phyloP scores from a whole-genome alignment of 176 grass and related monocot genomes.

The Carex cristatella region DNA sequence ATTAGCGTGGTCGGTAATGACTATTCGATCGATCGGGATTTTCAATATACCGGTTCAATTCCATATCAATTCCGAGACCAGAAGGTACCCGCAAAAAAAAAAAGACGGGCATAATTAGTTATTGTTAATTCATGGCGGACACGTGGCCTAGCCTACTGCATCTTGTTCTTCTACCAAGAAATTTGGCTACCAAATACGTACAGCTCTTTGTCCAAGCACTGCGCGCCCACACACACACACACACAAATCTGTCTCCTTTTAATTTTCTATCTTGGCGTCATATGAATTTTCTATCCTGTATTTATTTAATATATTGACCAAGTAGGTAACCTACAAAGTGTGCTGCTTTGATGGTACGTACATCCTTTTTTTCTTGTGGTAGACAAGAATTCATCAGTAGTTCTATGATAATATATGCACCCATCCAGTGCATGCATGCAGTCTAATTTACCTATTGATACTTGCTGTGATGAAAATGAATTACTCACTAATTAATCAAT shows the following conservation, averaged over 20 bases:
- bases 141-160: background rate
- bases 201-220: no score
- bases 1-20: background rate
- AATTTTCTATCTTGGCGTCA: background rate
- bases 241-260: background rate
- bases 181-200: constrained; percentile 9
- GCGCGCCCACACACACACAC: no score
- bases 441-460: no score
- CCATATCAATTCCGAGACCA: background rate
- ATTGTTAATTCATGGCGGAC: background rate
- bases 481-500: no score
- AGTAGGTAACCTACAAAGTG: constrained; percentile 7
- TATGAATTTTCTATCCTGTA: background rate
- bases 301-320: background rate
- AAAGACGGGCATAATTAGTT: no score
- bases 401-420: background rate
- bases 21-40: background rate
- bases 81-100: background rate
- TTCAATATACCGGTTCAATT: background rate
- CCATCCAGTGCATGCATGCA: background rate
- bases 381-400: background rate
- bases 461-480: no score
- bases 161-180: constrained; percentile 3
- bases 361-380: no score
- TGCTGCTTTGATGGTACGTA: background rate